Conservation (phyloP, 2,329 filamentous ascomycete species). For the Leptographium radiaticola region DNA sequence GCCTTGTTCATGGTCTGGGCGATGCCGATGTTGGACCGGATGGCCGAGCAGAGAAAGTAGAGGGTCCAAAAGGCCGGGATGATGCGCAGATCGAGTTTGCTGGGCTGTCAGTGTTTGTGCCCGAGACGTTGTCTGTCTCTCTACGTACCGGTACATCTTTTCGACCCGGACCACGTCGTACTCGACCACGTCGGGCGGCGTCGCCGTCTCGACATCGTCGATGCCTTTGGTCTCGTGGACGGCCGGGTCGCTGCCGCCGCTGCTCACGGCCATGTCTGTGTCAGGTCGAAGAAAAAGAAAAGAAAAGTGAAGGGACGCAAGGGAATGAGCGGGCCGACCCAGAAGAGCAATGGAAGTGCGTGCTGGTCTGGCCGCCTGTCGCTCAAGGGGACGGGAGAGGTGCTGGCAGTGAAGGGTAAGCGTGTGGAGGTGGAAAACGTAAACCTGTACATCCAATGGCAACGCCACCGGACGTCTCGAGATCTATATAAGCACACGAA, state of each 20-base stretch:
- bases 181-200: too few relatives aligned
- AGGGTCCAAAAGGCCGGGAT: slow-evolving; percentile 74
- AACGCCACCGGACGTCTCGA: too few relatives aligned
- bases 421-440: too few relatives aligned
- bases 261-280: neutral
- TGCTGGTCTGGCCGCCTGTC: slow-evolving; percentile 25
- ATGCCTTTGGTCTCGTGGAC: neutral
- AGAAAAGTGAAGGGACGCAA: neutral
- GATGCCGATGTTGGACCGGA: slow-evolving; percentile 81
- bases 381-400: neutral
- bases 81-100: slow-evolving; percentile 44
- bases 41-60: slow-evolving; percentile 86
- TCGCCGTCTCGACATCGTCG: neutral
- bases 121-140: too few relatives aligned
- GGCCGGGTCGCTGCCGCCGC: neutral
- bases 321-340: slow-evolving; percentile 17
- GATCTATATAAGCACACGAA: too few relatives aligned
- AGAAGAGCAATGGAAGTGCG: slow-evolving; percentile 38
- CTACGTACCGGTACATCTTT: slow-evolving; percentile 33
- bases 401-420: neutral
- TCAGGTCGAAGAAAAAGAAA: too few relatives aligned
- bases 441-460: too few relatives aligned
- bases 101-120: neutral
- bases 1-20: slow-evolving; percentile 85
- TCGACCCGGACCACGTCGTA: slow-evolving; percentile 40